Conservation (phyloP, 2,329 filamentous ascomycete species). For the Neonectria sp. region DNA sequence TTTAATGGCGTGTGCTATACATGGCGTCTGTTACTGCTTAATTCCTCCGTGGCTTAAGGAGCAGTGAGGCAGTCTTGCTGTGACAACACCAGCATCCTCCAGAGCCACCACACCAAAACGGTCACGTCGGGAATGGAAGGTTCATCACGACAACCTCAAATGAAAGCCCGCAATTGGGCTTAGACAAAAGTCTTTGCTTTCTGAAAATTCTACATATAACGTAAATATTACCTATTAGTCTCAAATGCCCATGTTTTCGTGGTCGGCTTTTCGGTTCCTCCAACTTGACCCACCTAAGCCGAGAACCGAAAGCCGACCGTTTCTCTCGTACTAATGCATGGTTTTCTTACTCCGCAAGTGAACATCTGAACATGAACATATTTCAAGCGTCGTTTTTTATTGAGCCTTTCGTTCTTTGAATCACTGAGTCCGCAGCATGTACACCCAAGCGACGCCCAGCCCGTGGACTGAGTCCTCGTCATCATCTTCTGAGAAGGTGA, state of each 20-base stretch:
- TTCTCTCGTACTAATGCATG: neutral
- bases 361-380: neutral
- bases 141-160: no score
- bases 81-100: neutral
- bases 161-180: no score
- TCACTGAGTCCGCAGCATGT: conserved; percentile 26
- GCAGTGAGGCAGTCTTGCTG: neutral
- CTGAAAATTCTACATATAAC: neutral
- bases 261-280: neutral
- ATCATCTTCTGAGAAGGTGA: conserved; percentile 30
- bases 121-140: neutral
- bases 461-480: conserved; percentile 5
- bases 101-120: neutral
- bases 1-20: conserved; percentile 28
- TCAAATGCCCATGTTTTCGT: neutral
- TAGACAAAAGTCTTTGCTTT: no score
- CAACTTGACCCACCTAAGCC: neutral
- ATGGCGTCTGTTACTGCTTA: conserved; percentile 36
- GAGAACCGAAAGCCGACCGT: conserved; percentile 21
- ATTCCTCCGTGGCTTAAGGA: conserved; percentile 39
- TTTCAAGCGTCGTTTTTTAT: neutral
- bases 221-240: neutral
- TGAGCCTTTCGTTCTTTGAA: neutral
- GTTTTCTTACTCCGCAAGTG: neutral
- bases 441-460: neutral